These are phyloP conservation scores for Sclerotinia glacialis DNA, from an alignment of 2,329 filamentous ascomycete genomes.

Conservation along the genomic window DNA sequence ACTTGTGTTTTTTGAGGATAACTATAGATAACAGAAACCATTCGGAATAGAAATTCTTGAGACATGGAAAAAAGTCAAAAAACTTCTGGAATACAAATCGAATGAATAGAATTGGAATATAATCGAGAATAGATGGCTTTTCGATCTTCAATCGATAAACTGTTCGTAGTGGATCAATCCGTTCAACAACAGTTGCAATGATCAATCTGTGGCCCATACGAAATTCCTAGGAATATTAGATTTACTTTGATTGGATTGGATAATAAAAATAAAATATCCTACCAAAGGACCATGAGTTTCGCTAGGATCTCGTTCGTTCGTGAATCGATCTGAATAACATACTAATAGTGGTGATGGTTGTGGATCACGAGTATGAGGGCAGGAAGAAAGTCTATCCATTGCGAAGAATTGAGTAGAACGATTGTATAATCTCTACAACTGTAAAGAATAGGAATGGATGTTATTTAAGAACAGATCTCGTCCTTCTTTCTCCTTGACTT, in stretches of 20 bases:
- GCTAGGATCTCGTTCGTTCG: not conserved
- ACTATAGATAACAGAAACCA: not conserved
- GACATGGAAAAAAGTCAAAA: not conserved
- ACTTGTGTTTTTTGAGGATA: slow-evolving; percentile 4
- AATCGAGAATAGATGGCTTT: not conserved
- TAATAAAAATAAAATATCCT: not conserved
- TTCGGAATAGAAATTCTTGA: not conserved
- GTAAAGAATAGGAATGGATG: too few species aligned
- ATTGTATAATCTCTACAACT: too few species aligned
- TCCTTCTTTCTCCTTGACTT: too few species aligned
- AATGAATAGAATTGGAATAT: not conserved
- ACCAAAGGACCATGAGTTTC: not conserved
- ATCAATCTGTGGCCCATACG: not conserved
- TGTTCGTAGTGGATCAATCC: not conserved
- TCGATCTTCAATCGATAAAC: not conserved
- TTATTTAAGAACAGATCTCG: too few species aligned
- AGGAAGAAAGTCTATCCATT: too few species aligned
- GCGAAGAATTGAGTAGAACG: too few species aligned
- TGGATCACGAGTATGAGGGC: too few species aligned
- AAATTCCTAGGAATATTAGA: not conserved
- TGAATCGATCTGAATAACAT: not conserved
- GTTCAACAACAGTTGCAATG: not conserved
- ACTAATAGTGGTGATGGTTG: not conserved
- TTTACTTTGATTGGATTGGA: not conserved
- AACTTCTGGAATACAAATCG: not conserved